Base-by-base conservation (phyloP, 2,329 filamentous ascomycete species). In the Talaromyces sp. region DNA sequence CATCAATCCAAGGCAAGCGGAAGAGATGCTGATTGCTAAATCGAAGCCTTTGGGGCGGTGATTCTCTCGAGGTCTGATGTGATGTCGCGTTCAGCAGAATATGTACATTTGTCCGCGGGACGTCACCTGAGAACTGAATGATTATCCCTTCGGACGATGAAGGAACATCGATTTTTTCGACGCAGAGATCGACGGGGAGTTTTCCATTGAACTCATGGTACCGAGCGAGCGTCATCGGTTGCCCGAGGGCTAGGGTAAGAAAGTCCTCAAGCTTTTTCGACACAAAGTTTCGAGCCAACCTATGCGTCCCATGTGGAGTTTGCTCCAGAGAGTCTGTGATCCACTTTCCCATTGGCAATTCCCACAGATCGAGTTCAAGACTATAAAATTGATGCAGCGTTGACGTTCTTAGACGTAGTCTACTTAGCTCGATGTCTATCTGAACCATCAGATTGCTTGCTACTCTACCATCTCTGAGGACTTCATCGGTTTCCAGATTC, bases 181-280 rank as follows among this genome's bases (percentile, higher is more conserved):
- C 11, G 10, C 27, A 63, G 39, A 59, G 2, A 33, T 49, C 25
- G 8, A n/a, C 19, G 3, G 60, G 64, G 9, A 63, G 45, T 27
- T 45, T 39, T 7, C 19, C 52, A 7, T 35, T 13, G 10, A 66
- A 57, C 22, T 66, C 64, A 60, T 47, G 43, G 45, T 47, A 66
- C 10, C 94, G 86, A 27, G 93, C 93, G 19, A 99, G 82, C 7
- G 89, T 86, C 73, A 93, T 97, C 2, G 92, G 89, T 0, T 96
- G 87, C 0, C 86, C 90, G 0, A 98, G 82, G 3, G 87, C 85
- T 8, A 81, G 78, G 0, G 90, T 90, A 77, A 98, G 96, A 79
- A 96, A 97, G 5, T 80, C 75, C 60, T 90, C 90, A 67, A 97
- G 85, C 0, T 83, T 76, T 0, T 79, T 73, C 0, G 87, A 88